These are phyloP conservation scores for Calendula officinalis DNA, from an alignment of 129 eudicot genomes.

Conservation along the genomic window DNA sequence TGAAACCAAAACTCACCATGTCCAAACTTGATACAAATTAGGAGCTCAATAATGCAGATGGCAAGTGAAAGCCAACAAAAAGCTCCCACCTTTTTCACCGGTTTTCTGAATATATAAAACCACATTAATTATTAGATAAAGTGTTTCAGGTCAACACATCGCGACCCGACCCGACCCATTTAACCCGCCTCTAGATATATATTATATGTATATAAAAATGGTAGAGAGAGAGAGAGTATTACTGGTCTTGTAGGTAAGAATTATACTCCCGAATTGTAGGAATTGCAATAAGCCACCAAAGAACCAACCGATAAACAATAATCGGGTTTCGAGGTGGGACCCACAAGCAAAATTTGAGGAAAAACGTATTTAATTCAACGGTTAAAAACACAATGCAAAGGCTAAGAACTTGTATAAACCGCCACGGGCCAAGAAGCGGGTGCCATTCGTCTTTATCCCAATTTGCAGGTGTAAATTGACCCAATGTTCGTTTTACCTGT, in stretches of 20 bases:
- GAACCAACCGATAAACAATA: conserved; percentile 70
- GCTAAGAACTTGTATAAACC: conserved; percentile 88
- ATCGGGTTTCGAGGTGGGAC: conserved; percentile 94
- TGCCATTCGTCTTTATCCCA: conserved; percentile 99
- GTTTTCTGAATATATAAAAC: conserved; percentile 52
- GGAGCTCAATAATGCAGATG: conserved; percentile 93
- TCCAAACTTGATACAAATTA: conserved; percentile 93
- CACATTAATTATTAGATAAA: background rate
- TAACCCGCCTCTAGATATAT: too few relatives aligned
- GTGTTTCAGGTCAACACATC: too few relatives aligned
- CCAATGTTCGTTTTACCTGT: conserved; percentile 86
- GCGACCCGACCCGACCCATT: background rate
- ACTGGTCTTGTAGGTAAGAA: conserved; percentile 94
- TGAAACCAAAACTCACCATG: conserved; percentile 57
- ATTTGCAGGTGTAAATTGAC: conserved; percentile 93
- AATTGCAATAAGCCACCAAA: conserved; percentile 98
- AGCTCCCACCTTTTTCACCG: conserved; percentile 91
- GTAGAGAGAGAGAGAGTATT: conserved; percentile 8
- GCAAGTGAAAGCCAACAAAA: conserved; percentile 97
- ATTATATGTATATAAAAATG: background rate
- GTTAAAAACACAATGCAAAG: conserved; percentile 82
- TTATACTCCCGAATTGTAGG: conserved; percentile 96
- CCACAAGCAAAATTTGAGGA: conserved; percentile 96
- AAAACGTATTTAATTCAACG: conserved; percentile 90
- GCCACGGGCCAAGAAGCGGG: conserved; percentile 96